Percentiles rank a stretch among this genome's conserved stretches.
Evolutionary conservation across 2,329 filamentous ascomycete genomes (phyloP).

Genomic region (Monilinia laxa): DNA sequence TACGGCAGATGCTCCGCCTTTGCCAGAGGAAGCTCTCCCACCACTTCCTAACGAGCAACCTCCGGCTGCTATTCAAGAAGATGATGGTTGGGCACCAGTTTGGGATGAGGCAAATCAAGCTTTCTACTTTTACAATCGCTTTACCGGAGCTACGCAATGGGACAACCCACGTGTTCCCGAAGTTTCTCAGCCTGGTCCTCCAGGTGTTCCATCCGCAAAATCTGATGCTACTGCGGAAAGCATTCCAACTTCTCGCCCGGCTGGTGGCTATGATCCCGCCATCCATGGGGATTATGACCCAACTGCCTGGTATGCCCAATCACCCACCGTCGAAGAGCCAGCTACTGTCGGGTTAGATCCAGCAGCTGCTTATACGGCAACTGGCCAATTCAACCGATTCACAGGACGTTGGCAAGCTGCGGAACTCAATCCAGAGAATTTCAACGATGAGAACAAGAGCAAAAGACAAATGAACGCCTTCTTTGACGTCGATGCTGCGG

Average conservation of each 20-base stretch:
- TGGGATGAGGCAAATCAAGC: constrained; percentile 69
- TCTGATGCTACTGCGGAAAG: constrained; percentile 32
- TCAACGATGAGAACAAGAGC: constrained; percentile 85
- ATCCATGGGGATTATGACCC: constrained; percentile 97
- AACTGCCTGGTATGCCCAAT: constrained; percentile 86
- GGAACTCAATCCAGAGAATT: constrained; percentile 68
- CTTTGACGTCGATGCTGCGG: constrained; percentile 93
- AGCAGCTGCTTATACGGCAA: constrained; percentile 59
- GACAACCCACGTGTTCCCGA: constrained; percentile 76
- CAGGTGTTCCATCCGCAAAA: constrained; percentile 38
- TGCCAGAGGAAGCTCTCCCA: constrained; percentile 41
- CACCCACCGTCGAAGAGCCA: constrained; percentile 45
- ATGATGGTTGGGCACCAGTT: constrained; percentile 76
- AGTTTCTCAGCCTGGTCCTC: constrained; percentile 30
- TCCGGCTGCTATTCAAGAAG: constrained; percentile 52
- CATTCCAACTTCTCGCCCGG: constrained; percentile 44
- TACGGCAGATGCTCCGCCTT: constrained; percentile 28
- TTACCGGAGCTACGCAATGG: constrained; percentile 75
- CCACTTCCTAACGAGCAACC: constrained; percentile 45
- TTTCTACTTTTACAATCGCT: constrained; percentile 84
- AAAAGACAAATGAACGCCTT: constrained; percentile 87
- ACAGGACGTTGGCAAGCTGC: constrained; percentile 78
- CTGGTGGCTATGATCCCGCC: constrained; percentile 87
- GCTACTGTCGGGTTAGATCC: constrained; percentile 43
- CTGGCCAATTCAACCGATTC: constrained; percentile 85